Conservation (phyloP, 176 grass and related monocot species). For the Panicum miliaceum region DNA sequence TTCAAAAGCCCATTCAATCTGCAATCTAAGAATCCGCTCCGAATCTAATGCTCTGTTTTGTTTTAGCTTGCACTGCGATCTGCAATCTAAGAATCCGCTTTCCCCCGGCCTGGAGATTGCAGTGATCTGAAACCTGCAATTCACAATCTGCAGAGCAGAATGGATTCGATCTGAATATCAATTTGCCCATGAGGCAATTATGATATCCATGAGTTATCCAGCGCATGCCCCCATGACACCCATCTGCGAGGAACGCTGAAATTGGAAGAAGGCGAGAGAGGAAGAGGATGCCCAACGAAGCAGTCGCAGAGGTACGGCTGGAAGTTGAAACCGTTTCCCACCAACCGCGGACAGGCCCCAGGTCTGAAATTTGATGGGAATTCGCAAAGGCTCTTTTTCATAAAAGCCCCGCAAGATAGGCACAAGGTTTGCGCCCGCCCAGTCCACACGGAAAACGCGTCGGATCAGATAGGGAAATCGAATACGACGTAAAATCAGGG, state of each 20-base stretch:
- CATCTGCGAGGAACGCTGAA: not conserved
- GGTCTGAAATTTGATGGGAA: slow-evolving; percentile 28
- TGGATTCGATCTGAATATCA: not conserved
- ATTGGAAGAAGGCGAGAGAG: not conserved
- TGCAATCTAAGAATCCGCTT: too few species aligned
- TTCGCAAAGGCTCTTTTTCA: not conserved
- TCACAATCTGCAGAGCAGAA: not conserved
- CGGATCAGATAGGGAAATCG: not conserved
- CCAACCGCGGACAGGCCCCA: not conserved
- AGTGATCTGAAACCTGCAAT: too few species aligned
- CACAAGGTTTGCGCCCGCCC: not conserved
- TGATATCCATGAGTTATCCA: not conserved
- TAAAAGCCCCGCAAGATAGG: not conserved
- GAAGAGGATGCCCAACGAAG: slow-evolving; percentile 21
- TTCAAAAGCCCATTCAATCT: not conserved
- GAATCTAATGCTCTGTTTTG: too few species aligned
- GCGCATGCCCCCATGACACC: not conserved
- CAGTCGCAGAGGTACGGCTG: slow-evolving; percentile 14
- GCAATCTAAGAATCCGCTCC: too few species aligned
- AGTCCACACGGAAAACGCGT: not conserved
- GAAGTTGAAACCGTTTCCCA: slow-evolving; percentile 44
- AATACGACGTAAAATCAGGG: not conserved
- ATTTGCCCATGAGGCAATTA: not conserved
- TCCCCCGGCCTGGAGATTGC: too few species aligned
- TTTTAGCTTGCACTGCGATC: too few species aligned